phyloP scores from a whole-genome alignment of 2,329 filamentous ascomycete species.

The Calonectria multiphialidica region DNA sequence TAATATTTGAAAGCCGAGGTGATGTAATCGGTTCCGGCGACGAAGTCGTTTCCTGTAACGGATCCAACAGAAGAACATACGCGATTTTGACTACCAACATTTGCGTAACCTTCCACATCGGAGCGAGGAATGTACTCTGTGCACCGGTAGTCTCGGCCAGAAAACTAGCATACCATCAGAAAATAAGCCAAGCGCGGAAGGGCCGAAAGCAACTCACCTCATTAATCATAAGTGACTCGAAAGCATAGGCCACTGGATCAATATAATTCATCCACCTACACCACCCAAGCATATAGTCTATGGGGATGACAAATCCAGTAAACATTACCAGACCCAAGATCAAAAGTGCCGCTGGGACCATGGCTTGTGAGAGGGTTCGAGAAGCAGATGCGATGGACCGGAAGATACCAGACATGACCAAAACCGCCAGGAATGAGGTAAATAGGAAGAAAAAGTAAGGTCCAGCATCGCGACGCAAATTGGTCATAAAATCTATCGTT shows the following conservation, averaged over 20 bases:
- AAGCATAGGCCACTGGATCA: slow-evolving; percentile 83
- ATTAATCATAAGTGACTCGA: slow-evolving; percentile 85
- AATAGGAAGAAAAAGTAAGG: slow-evolving; percentile 89
- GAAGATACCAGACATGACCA: slow-evolving; percentile 78
- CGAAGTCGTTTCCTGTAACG: slow-evolving; percentile 54
- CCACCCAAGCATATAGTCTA: slow-evolving; percentile 81
- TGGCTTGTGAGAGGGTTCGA: slow-evolving; percentile 42
- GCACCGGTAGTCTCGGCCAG: slow-evolving; percentile 70
- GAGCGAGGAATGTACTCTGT: slow-evolving; percentile 56
- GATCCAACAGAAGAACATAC: slow-evolving; percentile 63
- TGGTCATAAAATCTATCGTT: slow-evolving; percentile 87
- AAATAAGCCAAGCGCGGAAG: background rate
- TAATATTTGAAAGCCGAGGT: slow-evolving; percentile 63
- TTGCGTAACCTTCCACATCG: slow-evolving; percentile 42
- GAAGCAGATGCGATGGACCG: slow-evolving; percentile 44
- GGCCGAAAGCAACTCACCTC: slow-evolving; percentile 56
- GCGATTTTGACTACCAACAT: slow-evolving; percentile 42
- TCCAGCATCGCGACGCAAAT: slow-evolving; percentile 78
- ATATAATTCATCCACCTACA: slow-evolving; percentile 86
- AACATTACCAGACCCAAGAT: slow-evolving; percentile 66
- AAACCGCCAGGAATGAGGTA: slow-evolving; percentile 77
- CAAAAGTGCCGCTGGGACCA: slow-evolving; percentile 42
- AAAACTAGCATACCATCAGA: slow-evolving; percentile 59
- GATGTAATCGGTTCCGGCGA: slow-evolving; percentile 64
- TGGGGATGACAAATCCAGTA: slow-evolving; percentile 78